Evolutionary conservation across 1,284 basidiomycete species (phyloP), one percentile per base, ranked within the genome.

Genomic region (Stygiomarasmius scandens): DNA sequence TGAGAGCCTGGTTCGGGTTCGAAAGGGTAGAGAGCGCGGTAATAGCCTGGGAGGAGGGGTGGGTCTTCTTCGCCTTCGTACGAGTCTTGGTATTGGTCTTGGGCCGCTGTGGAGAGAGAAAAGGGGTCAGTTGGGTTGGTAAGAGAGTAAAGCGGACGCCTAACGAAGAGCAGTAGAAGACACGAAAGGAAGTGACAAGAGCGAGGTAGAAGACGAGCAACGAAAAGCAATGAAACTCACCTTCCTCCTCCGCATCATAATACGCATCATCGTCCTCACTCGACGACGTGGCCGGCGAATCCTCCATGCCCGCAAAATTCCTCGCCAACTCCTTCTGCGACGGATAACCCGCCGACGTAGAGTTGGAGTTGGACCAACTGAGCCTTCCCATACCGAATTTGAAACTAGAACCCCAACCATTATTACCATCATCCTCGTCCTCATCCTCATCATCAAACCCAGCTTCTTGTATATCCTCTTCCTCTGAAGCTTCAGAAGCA

Each of bases 11-110:
- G n/a, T 64, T 90, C 88, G 0, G 88, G 74, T 55, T 85, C 82
- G 63, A 92, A 91, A 2, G 82, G 76, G 61, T 87, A 92, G 66
- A 90, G 16, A 9, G 90, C 89, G 8, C 86, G 82, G 64, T 92
- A 92, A 1, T 86, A 58, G 0, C 90, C 90, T 0, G 89, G 87
- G 19, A 76, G 69, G 1, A 89, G 74, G 29, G 76, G 76, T 22
- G 47, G 58, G 19, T 54, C 62, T 2, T 63, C 74, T 3, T 70
- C 74, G 1, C 69, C 73, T 5, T 63, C 74, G 1, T 65, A 69
- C 5, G 68, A 71, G 1, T 61, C 69, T 2, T 61, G 70, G 9
- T 70, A 70, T 59, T 58, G 71, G 12, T 69, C 70, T 10, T 74
- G 74, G n/a, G 66, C 66, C 2, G 8, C 32, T 34, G 32, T 14